Evolutionary conservation across 371 early-diverging fungal genomes (phyloP), one percentile per base, ranked within the genome.

Genomic region (Mucor sp.): DNA sequence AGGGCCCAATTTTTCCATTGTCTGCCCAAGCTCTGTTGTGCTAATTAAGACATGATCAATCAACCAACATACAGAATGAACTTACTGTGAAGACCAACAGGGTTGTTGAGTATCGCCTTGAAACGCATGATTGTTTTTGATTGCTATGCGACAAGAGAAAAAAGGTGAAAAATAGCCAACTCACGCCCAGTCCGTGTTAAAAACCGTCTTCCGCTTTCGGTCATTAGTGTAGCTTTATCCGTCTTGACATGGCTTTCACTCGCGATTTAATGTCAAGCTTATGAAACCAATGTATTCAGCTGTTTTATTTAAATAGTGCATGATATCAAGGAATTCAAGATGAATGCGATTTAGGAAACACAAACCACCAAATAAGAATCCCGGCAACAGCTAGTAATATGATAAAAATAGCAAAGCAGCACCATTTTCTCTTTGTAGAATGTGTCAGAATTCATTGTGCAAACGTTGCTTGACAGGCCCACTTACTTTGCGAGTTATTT

Each of bases 401-500:
- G 47, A 83, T 60, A 23, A 67, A 57, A 57, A 81, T 66, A 47
- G 64, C 15, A 37, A 85, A 60, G 61, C 81, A 83, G 48, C 68
- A 80, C 85, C 82, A 85, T 70, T 83, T 85, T 79, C 78, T 83
- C 75, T 78, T 60, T 7, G n/a, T 15, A 6, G 6, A 30, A 47
- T 37, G 27, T 5, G 30, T 21, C 12, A 25, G 23, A 17, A 1
- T 19, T 6, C 30, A 17, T 19, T 9, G 0, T 23, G 15, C 12
- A 33, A 1, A 5, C 6, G 2, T 0, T 8, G 3, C 19, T 48
- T 47, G 9, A 33, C 33, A 56, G 14, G 4, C 4, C 6, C 12
- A 25, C 35, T 67, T 69, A 65, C 69, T 74, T 85, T 91, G 50
- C 94, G 70, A 8, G 89, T 82, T n/a, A 83, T 78, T 53, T 83